Base-by-base conservation (phyloP, 2,329 filamentous ascomycete species). In the Phoma herbarum region DNA sequence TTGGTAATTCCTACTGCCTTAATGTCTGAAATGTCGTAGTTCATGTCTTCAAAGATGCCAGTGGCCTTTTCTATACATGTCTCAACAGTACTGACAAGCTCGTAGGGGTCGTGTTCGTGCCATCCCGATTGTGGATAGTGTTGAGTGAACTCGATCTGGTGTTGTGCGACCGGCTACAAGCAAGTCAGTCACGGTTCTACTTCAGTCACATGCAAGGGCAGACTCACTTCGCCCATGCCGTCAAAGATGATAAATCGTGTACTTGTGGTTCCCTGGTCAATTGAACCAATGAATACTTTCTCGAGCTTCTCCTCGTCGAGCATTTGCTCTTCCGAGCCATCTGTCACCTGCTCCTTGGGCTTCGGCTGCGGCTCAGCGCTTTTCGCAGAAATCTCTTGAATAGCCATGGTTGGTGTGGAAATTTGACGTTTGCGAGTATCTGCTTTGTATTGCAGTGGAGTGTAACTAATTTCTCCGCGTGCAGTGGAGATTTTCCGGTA, bases 201-300 rank as follows among this genome's bases (percentile, higher is more conserved):
- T 35, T 20, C 35, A 28, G 42, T 16, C 23, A 26, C 37, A 48
- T 44, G 35, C 42, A 31, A 39, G 3, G 11, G 22, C 18, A 11
- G 18, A 47, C 52, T 52, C 35, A 60, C 57, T 35, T 60, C 87
- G 54, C 93, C 92, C 41, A 85, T 80, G 64, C 87, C 87, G 78
- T 96, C 88, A 80, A 97, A 97, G 73, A 97, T 93, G 68, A 97
- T 85, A 79, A 97, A 97, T 35, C 93, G 86, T 31, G 92, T 91
- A 59, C 90, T 94, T 29, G 93, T 97, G 12, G 93, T 97, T 58
- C 93, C 93, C 72, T 96, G 92, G 74, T 97, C 93, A 74, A 97
- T 93, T 67, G 90, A 91, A 60, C 92, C 93, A 60, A 96, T 89
- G 71, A 91, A 96, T 79, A 86, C 86, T 56, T 88, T 79, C 39